These are phyloP conservation scores for Vanrija pseudolonga DNA, from an alignment of 1,284 basidiomycete genomes.

Conservation along the genomic window DNA sequence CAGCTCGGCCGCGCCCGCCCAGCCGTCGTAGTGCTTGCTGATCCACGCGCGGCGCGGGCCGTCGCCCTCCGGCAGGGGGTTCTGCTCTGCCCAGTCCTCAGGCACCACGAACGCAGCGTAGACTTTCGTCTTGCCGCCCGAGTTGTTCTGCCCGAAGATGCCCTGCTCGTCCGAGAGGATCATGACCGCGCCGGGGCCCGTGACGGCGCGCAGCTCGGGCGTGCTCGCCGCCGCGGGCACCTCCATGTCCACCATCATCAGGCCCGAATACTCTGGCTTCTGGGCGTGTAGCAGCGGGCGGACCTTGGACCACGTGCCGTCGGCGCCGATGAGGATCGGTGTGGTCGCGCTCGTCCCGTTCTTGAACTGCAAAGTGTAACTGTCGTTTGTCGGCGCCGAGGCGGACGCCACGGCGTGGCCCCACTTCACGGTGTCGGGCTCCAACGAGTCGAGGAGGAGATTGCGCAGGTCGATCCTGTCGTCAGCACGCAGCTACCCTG, in stretches of 20 bases:
- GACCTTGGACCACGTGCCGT: constrained; percentile 53
- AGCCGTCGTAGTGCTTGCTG: constrained; percentile 27
- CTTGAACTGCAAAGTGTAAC: constrained; percentile 18
- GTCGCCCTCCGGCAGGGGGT: constrained; percentile 14
- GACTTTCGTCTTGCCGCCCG: constrained; percentile 39
- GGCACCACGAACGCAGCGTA: constrained; percentile 36
- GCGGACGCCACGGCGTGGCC: constrained; percentile 22
- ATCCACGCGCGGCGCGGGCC: constrained; percentile 17
- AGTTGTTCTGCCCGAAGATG: constrained; percentile 46
- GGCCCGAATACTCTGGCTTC: constrained; percentile 47
- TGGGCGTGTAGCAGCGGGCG: constrained; percentile 45
- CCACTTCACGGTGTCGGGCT: constrained; percentile 33
- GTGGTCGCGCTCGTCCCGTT: neutral
- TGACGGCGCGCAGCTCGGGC: constrained; percentile 30
- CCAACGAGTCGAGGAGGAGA: constrained; percentile 31
- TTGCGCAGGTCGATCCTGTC: constrained; percentile 32
- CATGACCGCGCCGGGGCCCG: constrained; percentile 42
- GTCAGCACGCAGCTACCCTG: neutral
- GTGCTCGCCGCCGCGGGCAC: constrained; percentile 25
- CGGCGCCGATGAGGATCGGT: constrained; percentile 50
- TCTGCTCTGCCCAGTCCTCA: constrained; percentile 28
- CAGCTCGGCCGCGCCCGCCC: constrained; percentile 25
- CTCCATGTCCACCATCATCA: constrained; percentile 39
- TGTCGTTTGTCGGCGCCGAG: constrained; percentile 16
- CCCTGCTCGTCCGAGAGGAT: constrained; percentile 31